These are phyloP conservation scores for Pseudomicrostroma phylloplanum DNA, from an alignment of 1,284 basidiomycete genomes.

Conservation along the genomic window DNA sequence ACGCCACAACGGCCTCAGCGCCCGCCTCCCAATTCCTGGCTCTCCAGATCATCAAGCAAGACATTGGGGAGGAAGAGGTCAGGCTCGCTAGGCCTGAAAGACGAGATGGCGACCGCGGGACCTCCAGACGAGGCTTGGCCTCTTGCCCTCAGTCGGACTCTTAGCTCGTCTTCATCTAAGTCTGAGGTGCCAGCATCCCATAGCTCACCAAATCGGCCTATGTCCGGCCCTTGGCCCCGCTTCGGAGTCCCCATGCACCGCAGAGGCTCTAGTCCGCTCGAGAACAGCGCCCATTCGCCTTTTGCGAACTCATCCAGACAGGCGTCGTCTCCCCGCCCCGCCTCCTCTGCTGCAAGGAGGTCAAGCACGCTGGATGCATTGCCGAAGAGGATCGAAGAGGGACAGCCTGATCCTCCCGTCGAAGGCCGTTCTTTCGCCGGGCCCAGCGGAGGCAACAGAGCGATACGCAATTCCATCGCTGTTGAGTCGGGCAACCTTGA, in stretches of 20 bases:
- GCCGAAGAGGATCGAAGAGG: no score
- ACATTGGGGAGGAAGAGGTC: background rate
- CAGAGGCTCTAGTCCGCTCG: no score
- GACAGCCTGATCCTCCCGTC: background rate
- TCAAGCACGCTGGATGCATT: background rate
- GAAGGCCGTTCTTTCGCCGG: background rate
- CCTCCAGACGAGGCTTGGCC: background rate
- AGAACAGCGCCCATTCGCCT: no score
- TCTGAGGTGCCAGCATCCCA: no score
- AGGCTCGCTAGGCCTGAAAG: background rate
- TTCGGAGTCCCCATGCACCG: background rate
- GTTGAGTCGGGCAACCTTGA: no score
- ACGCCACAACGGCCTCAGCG: background rate
- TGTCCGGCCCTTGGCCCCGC: background rate
- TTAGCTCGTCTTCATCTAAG: no score
- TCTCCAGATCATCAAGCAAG: background rate
- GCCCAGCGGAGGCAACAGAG: background rate
- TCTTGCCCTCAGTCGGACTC: no score
- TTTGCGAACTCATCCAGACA: no score
- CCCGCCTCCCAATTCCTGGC: slow-evolving; percentile 1
- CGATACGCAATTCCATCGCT: background rate
- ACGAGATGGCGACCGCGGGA: background rate
- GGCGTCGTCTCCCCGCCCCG: no score
- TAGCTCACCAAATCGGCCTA: background rate
- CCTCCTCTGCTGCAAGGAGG: no score